Conservation (phyloP, 2,329 filamentous ascomycete species). For the Torrubiella hemipterigena region DNA sequence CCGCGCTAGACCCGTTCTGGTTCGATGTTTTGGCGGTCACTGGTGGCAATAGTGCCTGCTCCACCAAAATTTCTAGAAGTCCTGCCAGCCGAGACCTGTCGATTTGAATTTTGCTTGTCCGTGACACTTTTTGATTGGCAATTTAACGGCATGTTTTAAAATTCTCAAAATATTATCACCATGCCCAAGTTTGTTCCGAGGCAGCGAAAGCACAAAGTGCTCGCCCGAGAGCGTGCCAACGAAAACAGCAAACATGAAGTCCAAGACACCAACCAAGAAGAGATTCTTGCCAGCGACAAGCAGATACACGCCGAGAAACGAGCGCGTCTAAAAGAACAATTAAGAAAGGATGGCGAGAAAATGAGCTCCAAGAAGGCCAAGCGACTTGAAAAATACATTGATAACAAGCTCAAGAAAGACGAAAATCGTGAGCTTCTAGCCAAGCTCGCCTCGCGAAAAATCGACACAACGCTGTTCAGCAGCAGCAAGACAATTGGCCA, state of each 20-base stretch:
- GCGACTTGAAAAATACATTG: conserved; percentile 58
- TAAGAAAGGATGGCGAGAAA: conserved; percentile 38
- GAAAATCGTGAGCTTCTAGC: conserved; percentile 76
- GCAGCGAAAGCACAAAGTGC: conserved; percentile 56
- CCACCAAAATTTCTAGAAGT: conserved; percentile 21
- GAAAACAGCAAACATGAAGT: conserved; percentile 28
- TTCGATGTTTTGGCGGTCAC: conserved; percentile 21
- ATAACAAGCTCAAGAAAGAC: conserved; percentile 89
- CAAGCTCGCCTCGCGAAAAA: conserved; percentile 65
- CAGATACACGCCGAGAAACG: conserved; percentile 41
- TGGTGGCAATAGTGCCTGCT: conserved; percentile 20
- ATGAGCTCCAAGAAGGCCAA: conserved; percentile 55
- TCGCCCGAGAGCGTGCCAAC: conserved; percentile 47
- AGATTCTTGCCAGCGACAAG: conserved; percentile 28
- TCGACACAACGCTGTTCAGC: conserved; percentile 70
- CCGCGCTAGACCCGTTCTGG: conserved; percentile 21
- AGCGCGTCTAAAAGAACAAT: conserved; percentile 40
- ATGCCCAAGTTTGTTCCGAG: conserved; percentile 51
- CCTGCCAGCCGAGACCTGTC: conserved; percentile 2
- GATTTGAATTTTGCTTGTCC: neutral
- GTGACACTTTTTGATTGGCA: neutral
- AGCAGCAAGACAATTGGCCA: conserved; percentile 70
- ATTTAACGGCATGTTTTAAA: conserved; percentile 4
- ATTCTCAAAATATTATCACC: conserved; percentile 7
- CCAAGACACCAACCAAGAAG: conserved; percentile 43